Evolutionary conservation across 2,329 filamentous ascomycete genomes (phyloP).

Genomic region (Byssoonygena ceratinophila): DNA sequence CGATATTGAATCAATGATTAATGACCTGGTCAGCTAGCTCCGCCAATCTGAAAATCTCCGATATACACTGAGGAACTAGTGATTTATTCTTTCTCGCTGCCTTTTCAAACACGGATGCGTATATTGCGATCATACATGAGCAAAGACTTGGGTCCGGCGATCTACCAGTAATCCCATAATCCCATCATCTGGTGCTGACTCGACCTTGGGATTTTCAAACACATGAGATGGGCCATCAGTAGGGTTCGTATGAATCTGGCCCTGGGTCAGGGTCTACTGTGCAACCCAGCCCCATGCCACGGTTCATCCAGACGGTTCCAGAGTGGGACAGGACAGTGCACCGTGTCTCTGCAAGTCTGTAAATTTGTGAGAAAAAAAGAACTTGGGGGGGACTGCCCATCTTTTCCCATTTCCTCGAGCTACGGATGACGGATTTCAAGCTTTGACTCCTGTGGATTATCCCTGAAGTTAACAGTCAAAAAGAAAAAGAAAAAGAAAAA

Average conservation of each 20-base stretch:
- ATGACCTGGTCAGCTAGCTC: neutral
- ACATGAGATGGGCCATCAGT: no score
- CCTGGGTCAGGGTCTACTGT: no score
- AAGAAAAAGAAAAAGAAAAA: neutral
- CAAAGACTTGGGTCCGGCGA: neutral
- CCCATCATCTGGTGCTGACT: neutral
- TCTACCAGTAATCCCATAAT: neutral
- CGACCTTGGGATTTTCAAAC: no score
- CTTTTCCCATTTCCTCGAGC: neutral
- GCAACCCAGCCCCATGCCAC: neutral
- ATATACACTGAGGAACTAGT: neutral
- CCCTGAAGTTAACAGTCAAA: neutral
- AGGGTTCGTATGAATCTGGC: no score
- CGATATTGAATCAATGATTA: no score
- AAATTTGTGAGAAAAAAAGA: no score
- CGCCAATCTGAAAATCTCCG: slow-evolving; percentile 3
- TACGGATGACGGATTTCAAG: neutral
- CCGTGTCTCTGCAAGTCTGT: neutral
- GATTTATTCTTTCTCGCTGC: neutral
- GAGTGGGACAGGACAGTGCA: neutral
- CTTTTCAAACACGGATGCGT: no score
- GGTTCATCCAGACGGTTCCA: slow-evolving; percentile 1
- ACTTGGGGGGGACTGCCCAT: no score
- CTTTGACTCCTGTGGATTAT: neutral
- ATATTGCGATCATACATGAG: no score